phyloP scores from a whole-genome alignment of 1,139 yeast species.

The Entelexis paramagnoliae region DNA sequence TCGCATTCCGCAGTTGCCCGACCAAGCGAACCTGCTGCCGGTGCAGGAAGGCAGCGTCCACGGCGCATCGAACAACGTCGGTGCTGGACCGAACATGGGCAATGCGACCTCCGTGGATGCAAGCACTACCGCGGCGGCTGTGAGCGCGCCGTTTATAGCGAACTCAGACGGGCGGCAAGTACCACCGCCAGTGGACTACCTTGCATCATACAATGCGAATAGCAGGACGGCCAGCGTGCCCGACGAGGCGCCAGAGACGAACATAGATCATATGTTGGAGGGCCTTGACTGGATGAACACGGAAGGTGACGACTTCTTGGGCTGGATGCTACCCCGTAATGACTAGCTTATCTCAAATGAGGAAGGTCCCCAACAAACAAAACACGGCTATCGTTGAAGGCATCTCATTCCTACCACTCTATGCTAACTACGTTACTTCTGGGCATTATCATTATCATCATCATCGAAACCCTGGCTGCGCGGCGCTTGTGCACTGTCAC shows the following conservation, averaged over 20 bases:
- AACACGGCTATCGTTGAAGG: no score
- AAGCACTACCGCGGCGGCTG: not conserved
- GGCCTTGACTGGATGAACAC: slow-evolving; percentile 76
- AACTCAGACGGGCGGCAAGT: not conserved
- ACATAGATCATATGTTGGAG: slow-evolving; percentile 44
- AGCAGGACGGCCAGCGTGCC: not conserved
- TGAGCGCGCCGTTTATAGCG: not conserved
- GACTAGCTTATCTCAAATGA: slow-evolving; percentile 32
- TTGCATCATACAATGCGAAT: not conserved
- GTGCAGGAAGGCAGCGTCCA: not conserved
- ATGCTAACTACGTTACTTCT: not conserved
- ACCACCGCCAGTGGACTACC: not conserved
- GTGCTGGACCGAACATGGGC: not conserved
- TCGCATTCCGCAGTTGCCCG: not conserved
- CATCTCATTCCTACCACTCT: not conserved
- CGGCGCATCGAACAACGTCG: not conserved
- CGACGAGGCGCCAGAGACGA: not conserved
- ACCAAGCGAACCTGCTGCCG: not conserved
- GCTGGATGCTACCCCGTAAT: slow-evolving; percentile 71
- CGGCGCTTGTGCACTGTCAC: not conserved
- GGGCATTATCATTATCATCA: not conserved
- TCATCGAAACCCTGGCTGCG: not conserved
- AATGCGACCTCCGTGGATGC: not conserved
- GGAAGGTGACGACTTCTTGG: slow-evolving; percentile 74
- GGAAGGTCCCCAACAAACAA: no score